phyloP scores from a whole-genome alignment of 345 rosid species.

The Brassica napus region DNA sequence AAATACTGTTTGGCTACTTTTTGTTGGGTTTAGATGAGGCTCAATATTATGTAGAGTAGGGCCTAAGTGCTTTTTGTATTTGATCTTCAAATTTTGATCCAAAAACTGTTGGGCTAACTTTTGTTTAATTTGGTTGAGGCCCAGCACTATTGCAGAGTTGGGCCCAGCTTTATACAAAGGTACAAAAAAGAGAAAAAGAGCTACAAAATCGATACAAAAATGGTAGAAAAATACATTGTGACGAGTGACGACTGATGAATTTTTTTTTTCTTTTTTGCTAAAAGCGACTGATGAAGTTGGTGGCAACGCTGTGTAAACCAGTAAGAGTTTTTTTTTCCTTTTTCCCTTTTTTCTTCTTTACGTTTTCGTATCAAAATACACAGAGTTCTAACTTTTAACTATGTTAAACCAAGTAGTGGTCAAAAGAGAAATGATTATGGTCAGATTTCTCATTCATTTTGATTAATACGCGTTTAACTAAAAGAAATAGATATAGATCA shows the following conservation, averaged over 20 bases:
- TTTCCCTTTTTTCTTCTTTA: neutral
- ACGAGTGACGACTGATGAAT: neutral
- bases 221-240: neutral
- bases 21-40: neutral
- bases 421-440: neutral
- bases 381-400: neutral
- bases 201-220: neutral
- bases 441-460: neutral
- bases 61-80: neutral
- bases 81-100: neutral
- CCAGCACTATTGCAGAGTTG: neutral
- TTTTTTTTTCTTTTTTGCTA: no score
- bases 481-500: neutral
- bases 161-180: neutral
- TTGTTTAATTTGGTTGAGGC: neutral
- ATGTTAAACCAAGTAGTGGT: neutral
- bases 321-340: no score
- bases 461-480: neutral
- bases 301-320: no score
- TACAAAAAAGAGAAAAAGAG: neutral
- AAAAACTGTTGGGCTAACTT: neutral
- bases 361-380: neutral
- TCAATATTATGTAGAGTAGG: no score
- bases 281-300: neutral
- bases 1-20: neutral